These are phyloP conservation scores for Lipomyces sp. DNA, from an alignment of 805 yeast species.

Conservation along the genomic window DNA sequence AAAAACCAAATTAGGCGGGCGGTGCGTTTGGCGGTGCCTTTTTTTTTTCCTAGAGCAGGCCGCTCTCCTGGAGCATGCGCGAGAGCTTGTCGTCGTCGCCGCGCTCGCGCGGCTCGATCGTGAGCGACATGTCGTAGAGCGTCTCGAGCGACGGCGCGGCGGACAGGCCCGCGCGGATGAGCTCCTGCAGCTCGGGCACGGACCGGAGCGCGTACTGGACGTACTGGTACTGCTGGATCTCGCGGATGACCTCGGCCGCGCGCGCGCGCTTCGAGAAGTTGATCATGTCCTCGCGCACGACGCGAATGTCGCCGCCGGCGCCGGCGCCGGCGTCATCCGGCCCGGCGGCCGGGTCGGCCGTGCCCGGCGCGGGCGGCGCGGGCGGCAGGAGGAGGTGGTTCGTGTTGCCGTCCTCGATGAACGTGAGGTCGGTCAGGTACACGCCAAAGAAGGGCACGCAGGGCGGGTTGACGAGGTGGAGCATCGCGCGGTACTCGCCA, in stretches of 20 bases:
- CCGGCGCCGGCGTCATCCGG: not conserved
- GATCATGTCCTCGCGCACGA: slow-evolving; percentile 43
- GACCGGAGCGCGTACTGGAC: slow-evolving; percentile 61
- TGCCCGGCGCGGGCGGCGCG: not conserved
- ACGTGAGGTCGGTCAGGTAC: slow-evolving; percentile 81
- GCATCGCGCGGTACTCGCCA: slow-evolving; percentile 75
- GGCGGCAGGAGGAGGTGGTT: slow-evolving; percentile 42
- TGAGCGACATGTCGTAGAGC: slow-evolving; percentile 70
- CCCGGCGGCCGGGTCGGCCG: not conserved
- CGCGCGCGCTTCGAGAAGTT: slow-evolving; percentile 77
- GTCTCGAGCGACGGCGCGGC: slow-evolving; percentile 72
- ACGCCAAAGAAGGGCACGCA: slow-evolving; percentile 94
- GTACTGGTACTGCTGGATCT: slow-evolving; percentile 66
- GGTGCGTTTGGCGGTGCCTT: too few species aligned
- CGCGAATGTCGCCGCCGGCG: not conserved
- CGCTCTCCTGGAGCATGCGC: slow-evolving; percentile 37
- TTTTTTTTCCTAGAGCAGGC: slow-evolving; percentile 33
- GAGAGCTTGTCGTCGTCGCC: slow-evolving; percentile 32
- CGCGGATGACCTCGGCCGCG: slow-evolving; percentile 69
- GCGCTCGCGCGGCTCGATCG: slow-evolving; percentile 58
- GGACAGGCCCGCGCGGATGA: slow-evolving; percentile 44
- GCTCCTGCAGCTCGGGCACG: slow-evolving; percentile 62
- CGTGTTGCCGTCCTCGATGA: slow-evolving; percentile 83
- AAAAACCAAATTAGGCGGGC: too few species aligned
- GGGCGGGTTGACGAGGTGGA: slow-evolving; percentile 69